phyloP scores from a whole-genome alignment of 2,329 filamentous ascomycete genomes.

The Xylariales sp. region DNA sequence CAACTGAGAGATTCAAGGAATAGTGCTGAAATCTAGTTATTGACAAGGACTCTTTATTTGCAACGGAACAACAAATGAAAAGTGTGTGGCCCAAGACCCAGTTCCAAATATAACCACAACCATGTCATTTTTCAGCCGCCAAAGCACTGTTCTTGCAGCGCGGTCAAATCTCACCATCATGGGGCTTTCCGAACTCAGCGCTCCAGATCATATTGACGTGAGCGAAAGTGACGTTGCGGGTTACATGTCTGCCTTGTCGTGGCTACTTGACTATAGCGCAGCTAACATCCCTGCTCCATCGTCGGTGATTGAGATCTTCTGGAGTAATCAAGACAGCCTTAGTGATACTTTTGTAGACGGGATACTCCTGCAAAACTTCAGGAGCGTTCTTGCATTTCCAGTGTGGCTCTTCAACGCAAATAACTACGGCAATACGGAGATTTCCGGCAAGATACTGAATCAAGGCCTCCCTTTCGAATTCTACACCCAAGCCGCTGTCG shows the following conservation, averaged over 20 bases:
- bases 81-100: no score
- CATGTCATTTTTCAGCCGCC: no score
- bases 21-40: no score
- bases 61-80: no score
- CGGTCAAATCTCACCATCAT: no score
- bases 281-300: conserved; percentile 12
- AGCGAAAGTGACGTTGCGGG: no score
- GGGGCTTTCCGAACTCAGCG: no score
- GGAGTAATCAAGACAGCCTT: conserved; percentile 7
- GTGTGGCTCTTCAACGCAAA: conserved; percentile 20
- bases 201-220: no score
- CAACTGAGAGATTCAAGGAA: no score
- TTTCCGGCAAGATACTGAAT: conserved; percentile 7
- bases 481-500: conserved; percentile 14
- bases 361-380: conserved; percentile 14
- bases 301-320: conserved; percentile 13
- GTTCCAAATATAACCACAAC: no score
- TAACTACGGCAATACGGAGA: conserved; percentile 15
- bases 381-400: conserved; percentile 16
- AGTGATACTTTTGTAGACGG: conserved; percentile 8
- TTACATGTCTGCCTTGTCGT: conserved; percentile 9
- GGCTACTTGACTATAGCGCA: conserved; percentile 14
- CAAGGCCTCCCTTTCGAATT: conserved; percentile 11
- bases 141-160: no score
- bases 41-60: no score